Evolutionary conservation across 2,329 filamentous ascomycete species (phyloP).

Genomic region (Clonostachys rhizophaga): DNA sequence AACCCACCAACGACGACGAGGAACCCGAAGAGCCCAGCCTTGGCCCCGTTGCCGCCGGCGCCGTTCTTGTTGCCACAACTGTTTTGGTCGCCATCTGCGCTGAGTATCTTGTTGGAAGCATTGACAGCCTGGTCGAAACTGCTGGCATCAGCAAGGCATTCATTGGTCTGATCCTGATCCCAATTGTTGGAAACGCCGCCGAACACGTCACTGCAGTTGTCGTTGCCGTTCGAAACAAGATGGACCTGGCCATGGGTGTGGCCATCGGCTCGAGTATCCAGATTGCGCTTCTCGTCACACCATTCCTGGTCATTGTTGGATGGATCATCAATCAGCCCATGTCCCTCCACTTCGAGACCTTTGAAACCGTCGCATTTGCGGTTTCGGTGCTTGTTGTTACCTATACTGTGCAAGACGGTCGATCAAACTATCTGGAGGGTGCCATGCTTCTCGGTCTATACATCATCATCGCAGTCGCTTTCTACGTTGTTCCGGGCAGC

Average conservation of each 20-base stretch:
- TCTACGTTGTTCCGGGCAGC: slow-evolving; percentile 48
- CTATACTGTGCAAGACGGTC: slow-evolving; percentile 75
- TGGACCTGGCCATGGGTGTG: slow-evolving; percentile 71
- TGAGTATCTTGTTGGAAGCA: slow-evolving; percentile 73
- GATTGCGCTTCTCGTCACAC: slow-evolving; percentile 77
- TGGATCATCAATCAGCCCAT: slow-evolving; percentile 72
- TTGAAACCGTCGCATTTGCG: slow-evolving; percentile 75
- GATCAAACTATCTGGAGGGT: slow-evolving; percentile 80
- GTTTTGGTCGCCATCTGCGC: slow-evolving; percentile 69
- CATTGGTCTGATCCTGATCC: slow-evolving; percentile 74
- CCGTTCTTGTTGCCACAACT: slow-evolving; percentile 67
- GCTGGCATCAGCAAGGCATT: slow-evolving; percentile 75
- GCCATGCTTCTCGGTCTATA: slow-evolving; percentile 59
- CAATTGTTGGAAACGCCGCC: slow-evolving; percentile 76
- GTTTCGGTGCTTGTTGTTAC: slow-evolving; percentile 71
- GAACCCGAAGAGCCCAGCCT: slow-evolving; percentile 46
- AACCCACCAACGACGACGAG: slow-evolving; percentile 34
- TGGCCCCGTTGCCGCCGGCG: slow-evolving; percentile 56
- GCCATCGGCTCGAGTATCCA: slow-evolving; percentile 80
- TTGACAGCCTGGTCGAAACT: slow-evolving; percentile 65
- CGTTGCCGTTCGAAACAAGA: slow-evolving; percentile 73
- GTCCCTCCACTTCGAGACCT: slow-evolving; percentile 73
- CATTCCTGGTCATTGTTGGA: slow-evolving; percentile 73
- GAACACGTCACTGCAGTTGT: slow-evolving; percentile 80
- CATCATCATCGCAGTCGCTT: slow-evolving; percentile 55